Evolutionary conservation across 2,329 filamentous ascomycete genomes (phyloP).

Genomic region (Trichoderma sp.): DNA sequence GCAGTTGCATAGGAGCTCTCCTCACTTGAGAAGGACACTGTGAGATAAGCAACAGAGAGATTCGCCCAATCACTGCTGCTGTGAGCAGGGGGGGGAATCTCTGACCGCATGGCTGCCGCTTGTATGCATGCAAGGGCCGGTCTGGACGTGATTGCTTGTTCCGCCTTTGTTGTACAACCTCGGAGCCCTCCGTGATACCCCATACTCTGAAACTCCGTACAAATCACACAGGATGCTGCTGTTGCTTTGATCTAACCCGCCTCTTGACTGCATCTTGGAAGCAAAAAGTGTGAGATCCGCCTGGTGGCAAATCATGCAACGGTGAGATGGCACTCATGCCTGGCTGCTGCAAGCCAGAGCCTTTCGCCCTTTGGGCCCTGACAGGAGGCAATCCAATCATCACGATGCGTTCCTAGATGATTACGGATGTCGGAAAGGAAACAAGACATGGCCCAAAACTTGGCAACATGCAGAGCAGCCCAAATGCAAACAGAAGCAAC

Average conservation of each 20-base stretch:
- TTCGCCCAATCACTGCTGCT: background rate
- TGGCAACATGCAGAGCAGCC: slow-evolving; percentile 19
- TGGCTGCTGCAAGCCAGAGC: slow-evolving; percentile 5
- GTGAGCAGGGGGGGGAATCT: background rate
- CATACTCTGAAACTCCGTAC: background rate
- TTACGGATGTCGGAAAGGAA: background rate
- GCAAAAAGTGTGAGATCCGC: slow-evolving; percentile 6
- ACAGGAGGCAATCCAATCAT: slow-evolving; percentile 2
- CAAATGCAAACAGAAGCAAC: background rate
- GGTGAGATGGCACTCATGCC: slow-evolving; percentile 12
- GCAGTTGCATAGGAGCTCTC: slow-evolving; percentile 8
- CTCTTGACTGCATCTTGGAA: background rate
- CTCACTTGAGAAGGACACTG: background rate
- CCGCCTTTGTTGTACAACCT: too few species aligned
- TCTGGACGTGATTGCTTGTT: background rate
- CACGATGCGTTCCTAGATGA: background rate
- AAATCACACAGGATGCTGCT: background rate
- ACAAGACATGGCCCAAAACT: slow-evolving; percentile 5
- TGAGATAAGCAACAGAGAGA: background rate
- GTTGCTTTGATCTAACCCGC: background rate
- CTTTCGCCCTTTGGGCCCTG: slow-evolving; percentile 5
- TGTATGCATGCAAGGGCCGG: slow-evolving; percentile 6
- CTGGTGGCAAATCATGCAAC: slow-evolving; percentile 12
- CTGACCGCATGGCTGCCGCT: slow-evolving; percentile 13
- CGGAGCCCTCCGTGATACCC: slow-evolving; percentile 7